phyloP scores from a whole-genome alignment of 164 flowering plant genomes.

The Aristolochia contorta region DNA sequence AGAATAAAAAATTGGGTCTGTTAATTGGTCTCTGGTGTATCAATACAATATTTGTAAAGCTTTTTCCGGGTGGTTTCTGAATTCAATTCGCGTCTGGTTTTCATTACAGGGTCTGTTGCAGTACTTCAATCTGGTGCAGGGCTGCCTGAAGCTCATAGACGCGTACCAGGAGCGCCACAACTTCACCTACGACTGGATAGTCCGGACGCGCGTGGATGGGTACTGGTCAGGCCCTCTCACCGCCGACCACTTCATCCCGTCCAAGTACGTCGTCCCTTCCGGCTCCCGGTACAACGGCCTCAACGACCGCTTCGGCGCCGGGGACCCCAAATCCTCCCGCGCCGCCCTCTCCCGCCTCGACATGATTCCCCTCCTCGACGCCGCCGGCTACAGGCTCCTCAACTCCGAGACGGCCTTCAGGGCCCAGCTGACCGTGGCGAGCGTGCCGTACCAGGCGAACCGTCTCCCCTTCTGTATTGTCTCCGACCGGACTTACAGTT shows the following conservation, averaged over 20 bases:
- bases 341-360: constrained; percentile 90
- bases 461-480: constrained; percentile 84
- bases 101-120: constrained; percentile 65
- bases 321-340: constrained; percentile 51
- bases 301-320: constrained; percentile 86
- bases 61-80: neutral
- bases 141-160: constrained; percentile 62
- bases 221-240: constrained; percentile 69
- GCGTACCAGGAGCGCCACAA: constrained; percentile 36
- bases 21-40: too few species aligned
- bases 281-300: constrained; percentile 81
- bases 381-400: constrained; percentile 42
- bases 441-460: constrained; percentile 25
- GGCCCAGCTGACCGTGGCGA: constrained; percentile 57
- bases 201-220: constrained; percentile 89
- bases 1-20: neutral
- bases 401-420: constrained; percentile 86
- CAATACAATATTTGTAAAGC: too few species aligned
- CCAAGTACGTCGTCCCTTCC: constrained; percentile 60
- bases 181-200: constrained; percentile 84
- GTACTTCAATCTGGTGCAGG: constrained; percentile 83
- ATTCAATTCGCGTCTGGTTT: neutral
- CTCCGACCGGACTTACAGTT: constrained; percentile 52
- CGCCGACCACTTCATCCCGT: constrained; percentile 43
- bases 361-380: constrained; percentile 60